Evolutionary conservation across 768 basidiomycete species (phyloP).

Genomic region (Auricularia sp.): DNA sequence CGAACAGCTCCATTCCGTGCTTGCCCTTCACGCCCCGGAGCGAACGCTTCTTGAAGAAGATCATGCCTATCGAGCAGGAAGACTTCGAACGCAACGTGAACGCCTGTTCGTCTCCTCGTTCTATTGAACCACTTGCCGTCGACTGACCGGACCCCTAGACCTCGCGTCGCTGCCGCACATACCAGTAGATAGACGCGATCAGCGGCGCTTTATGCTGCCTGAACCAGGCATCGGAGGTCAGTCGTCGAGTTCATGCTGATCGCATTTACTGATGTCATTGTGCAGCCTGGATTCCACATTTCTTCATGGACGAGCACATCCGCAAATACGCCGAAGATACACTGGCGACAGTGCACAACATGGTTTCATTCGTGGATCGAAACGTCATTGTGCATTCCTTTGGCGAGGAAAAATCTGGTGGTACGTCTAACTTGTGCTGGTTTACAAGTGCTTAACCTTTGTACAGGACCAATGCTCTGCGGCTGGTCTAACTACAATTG

Average conservation of each 20-base stretch:
- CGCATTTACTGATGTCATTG: not conserved
- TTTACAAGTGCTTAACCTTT: not conserved
- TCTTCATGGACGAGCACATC: not conserved
- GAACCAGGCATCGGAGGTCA: not conserved
- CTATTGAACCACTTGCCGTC: not conserved
- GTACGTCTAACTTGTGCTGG: not conserved
- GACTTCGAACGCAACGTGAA: not conserved
- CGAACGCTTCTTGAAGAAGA: not conserved
- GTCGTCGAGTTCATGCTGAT: not conserved
- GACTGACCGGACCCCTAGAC: not conserved
- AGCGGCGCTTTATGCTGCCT: not conserved
- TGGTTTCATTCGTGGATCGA: not conserved
- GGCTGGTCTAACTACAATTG: not conserved
- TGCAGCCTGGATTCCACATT: not conserved
- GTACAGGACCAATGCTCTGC: not conserved
- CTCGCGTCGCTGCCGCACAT: not conserved
- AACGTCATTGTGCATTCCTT: not conserved
- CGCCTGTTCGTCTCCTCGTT: not conserved
- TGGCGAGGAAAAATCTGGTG: not conserved
- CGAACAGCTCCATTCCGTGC: not conserved
- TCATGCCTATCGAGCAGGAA: not conserved
- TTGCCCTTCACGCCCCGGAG: not conserved
- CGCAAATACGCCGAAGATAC: not conserved
- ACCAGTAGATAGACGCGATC: not conserved
- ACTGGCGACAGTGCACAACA: not conserved